phyloP scores from a whole-genome alignment of 1,284 basidiomycete species.

The Wolfiporia cocos region DNA sequence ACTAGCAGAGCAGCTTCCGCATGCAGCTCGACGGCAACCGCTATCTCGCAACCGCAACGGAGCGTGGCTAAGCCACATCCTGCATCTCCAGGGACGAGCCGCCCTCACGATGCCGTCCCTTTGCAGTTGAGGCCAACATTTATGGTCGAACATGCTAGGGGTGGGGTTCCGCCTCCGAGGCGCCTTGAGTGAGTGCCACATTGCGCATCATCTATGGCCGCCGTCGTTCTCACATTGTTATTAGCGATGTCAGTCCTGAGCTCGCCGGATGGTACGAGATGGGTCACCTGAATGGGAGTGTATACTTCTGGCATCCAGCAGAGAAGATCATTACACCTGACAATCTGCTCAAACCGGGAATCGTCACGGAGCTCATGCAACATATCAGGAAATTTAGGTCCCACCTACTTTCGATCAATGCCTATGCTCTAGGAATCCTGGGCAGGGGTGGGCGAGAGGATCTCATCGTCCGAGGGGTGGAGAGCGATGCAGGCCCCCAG shows the following conservation, averaged over 20 bases:
- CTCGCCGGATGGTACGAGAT: constrained; percentile 2
- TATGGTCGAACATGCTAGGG: no score
- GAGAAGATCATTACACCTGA: constrained; percentile 3
- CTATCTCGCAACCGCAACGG: no score
- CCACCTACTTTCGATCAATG: no score
- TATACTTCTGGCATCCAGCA: constrained; percentile 3
- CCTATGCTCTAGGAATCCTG: no score
- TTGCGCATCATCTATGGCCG: not conserved
- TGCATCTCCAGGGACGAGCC: no score
- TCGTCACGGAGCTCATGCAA: not conserved
- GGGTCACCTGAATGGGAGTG: constrained; percentile 6
- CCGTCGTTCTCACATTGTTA: not conserved
- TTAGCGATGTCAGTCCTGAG: not conserved
- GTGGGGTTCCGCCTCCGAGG: no score
- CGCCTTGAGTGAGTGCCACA: not conserved
- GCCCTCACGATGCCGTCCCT: no score
- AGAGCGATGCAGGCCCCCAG: not conserved
- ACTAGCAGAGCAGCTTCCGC: no score
- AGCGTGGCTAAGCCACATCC: no score
- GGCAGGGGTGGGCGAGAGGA: no score
- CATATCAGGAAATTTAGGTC: not conserved
- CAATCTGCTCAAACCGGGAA: not conserved
- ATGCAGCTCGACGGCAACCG: no score
- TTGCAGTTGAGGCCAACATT: no score
- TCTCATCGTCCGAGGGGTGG: not conserved